Evolutionary conservation across 345 rosid species (phyloP).

Genomic region (Boechera stricta): DNA sequence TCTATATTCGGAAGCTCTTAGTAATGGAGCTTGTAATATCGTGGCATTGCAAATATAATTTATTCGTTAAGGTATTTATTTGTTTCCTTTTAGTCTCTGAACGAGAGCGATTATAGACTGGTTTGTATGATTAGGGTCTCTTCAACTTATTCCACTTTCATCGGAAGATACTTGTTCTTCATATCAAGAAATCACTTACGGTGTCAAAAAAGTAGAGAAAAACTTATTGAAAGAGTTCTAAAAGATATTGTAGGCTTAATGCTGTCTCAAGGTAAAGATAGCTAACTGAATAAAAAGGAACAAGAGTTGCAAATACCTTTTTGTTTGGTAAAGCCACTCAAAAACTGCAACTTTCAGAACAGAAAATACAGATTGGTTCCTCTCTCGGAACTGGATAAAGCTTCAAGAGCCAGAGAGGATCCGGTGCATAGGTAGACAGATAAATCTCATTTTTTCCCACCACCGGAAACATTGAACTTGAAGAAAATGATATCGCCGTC

Average conservation of each 20-base stretch:
- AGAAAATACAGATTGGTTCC: conserved; percentile 34
- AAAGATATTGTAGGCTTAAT: conserved; percentile 24
- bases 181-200: neutral
- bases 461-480: conserved; percentile 97
- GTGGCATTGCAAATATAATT: conserved; percentile 21
- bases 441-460: conserved; percentile 86
- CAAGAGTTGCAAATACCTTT: conserved; percentile 23
- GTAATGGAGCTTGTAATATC: conserved; percentile 25
- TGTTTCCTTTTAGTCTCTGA: neutral
- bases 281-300: conserved; percentile 30
- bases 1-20: conserved; percentile 27
- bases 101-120: neutral
- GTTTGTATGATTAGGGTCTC: neutral
- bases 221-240: conserved; percentile 35
- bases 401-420: conserved; percentile 36
- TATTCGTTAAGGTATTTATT: conserved; percentile 19
- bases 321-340: conserved; percentile 22
- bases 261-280: conserved; percentile 29
- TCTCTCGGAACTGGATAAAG: conserved; percentile 29
- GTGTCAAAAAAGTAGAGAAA: neutral
- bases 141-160: neutral
- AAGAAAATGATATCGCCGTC: conserved; percentile 94
- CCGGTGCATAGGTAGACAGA: conserved; percentile 19
- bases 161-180: neutral
- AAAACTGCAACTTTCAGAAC: conserved; percentile 34